A percentile compares a stretch with the other conserved stretches of the same genome.
These are phyloP conservation scores for Dichotomocladium elegans DNA, from an alignment of 371 early-diverging fungal species.

Conservation along the genomic window DNA sequence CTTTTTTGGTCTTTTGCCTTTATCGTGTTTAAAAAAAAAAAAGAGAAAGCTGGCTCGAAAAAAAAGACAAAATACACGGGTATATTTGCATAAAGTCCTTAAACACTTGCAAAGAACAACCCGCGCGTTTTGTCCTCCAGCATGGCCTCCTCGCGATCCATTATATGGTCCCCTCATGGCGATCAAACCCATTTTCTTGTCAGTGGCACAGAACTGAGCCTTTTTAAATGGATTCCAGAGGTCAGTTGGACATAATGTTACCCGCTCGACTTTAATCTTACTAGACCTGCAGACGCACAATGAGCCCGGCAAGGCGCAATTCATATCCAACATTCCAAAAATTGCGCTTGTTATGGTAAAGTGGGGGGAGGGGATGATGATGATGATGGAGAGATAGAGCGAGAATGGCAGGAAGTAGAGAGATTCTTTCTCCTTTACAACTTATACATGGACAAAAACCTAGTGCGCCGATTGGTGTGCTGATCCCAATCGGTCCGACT, in stretches of 20 bases:
- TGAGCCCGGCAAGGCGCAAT: conserved; percentile 42
- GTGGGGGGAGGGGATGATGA: neutral
- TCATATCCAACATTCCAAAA: conserved; percentile 60
- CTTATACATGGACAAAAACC: neutral
- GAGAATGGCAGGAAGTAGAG: neutral
- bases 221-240: conserved; percentile 66
- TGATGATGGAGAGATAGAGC: neutral
- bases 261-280: neutral
- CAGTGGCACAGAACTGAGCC: conserved; percentile 61
- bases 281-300: conserved; percentile 35
- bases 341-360: conserved; percentile 61
- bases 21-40: too few species aligned
- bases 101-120: too few species aligned
- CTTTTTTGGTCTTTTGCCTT: too few species aligned
- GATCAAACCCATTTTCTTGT: conserved; percentile 60
- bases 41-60: too few species aligned
- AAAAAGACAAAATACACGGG: too few species aligned
- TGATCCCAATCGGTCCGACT: conserved; percentile 57
- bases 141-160: conserved; percentile 32
- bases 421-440: neutral
- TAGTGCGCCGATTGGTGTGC: conserved; percentile 81
- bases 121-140: neutral
- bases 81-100: too few species aligned
- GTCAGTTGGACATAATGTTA: conserved; percentile 15
- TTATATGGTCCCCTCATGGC: conserved; percentile 66